Conservation (phyloP, 75 land plant species). For the Gnetum montanum region DNA sequence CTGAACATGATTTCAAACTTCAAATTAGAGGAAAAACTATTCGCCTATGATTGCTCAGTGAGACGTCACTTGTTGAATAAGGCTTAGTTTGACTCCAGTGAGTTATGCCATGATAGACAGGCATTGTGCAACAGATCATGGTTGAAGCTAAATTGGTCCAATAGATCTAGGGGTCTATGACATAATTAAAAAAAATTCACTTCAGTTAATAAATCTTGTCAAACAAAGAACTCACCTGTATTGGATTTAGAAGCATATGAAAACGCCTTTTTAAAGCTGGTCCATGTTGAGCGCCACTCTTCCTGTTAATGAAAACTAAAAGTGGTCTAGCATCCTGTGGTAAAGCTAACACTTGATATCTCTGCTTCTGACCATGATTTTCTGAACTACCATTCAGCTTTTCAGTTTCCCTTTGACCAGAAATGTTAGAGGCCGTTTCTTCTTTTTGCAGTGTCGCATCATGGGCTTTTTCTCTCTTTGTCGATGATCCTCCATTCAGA, state of each 20-base stretch:
- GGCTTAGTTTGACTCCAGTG: too few species aligned
- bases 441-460: conserved; percentile 12
- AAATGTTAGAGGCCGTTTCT: background rate
- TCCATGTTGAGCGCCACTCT: conserved; percentile 87
- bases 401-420: conserved; percentile 10
- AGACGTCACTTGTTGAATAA: too few species aligned
- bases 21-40: too few species aligned
- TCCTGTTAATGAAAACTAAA: conserved; percentile 80
- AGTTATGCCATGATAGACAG: too few species aligned
- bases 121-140: too few species aligned
- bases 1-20: too few species aligned
- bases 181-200: too few species aligned
- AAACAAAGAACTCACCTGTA: conserved; percentile 47
- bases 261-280: conserved; percentile 54
- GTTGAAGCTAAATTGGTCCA: too few species aligned
- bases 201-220: too few species aligned
- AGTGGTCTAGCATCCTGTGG: conserved; percentile 80
- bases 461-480: conserved; percentile 11
- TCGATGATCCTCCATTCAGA: conserved; percentile 14
- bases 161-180: too few species aligned
- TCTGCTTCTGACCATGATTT: conserved; percentile 16
- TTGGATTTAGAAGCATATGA: conserved; percentile 71
- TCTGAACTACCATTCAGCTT: conserved; percentile 14
- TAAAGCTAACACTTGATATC: conserved; percentile 49
- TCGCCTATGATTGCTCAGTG: too few species aligned